phyloP scores from a whole-genome alignment of 345 rosid genomes.

The Psidium friedrichsthalianum region DNA sequence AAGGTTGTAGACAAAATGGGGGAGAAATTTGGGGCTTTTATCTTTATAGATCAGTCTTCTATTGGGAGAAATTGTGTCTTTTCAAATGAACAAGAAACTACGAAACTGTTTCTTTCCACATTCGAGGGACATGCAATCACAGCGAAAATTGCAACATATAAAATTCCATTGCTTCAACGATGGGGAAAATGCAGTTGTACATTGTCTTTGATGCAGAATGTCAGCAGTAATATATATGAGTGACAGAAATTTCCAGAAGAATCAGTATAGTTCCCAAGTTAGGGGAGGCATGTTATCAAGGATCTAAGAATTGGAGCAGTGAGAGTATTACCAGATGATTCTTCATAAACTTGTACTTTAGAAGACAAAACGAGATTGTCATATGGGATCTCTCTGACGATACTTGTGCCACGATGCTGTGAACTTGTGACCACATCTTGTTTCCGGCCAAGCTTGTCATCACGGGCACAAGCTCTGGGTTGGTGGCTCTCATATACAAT shows the following conservation, averaged over 20 bases:
- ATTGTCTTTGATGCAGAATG: background rate
- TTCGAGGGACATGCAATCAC: background rate
- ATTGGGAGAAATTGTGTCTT: background rate
- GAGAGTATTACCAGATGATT: background rate
- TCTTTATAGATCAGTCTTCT: background rate
- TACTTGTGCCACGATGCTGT: background rate
- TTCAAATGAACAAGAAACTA: background rate
- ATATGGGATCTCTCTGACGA: background rate
- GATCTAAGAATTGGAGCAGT: background rate
- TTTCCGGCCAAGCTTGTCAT: background rate
- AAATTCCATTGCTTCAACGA: background rate
- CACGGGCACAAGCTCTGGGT: background rate
- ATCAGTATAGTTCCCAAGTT: background rate
- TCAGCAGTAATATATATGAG: background rate
- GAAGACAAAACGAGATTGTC: background rate
- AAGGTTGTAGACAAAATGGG: background rate
- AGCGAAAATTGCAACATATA: background rate
- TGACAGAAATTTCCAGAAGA: background rate
- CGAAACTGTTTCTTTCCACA: background rate
- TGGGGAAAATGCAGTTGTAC: background rate
- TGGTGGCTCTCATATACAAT: constrained; percentile 5
- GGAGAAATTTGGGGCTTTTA: background rate
- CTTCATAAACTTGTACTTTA: background rate
- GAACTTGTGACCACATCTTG: background rate
- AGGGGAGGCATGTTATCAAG: background rate